Conservation (phyloP, 805 yeast genomes). For the Schwanniomyces polymorphus region DNA sequence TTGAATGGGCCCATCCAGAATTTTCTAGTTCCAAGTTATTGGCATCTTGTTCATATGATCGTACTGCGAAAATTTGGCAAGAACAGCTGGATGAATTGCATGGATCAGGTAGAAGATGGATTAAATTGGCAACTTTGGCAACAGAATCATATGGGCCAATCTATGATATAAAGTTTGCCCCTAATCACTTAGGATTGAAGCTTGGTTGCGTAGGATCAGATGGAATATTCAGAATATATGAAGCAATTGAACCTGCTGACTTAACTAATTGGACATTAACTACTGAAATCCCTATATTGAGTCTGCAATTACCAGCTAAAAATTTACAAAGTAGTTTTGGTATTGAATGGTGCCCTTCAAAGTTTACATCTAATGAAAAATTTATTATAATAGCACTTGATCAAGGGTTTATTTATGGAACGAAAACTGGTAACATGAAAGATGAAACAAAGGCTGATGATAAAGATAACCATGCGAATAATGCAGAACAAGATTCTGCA, state of each 20-base stretch:
- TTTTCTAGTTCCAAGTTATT: slow-evolving; percentile 71
- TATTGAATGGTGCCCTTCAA: slow-evolving; percentile 87
- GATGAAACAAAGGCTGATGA: slow-evolving; percentile 4
- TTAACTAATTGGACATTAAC: slow-evolving; percentile 78
- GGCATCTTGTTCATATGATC: slow-evolving; percentile 87
- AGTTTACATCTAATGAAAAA: slow-evolving; percentile 71
- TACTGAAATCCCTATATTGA: slow-evolving; percentile 66
- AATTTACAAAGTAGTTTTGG: slow-evolving; percentile 84
- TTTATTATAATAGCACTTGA: slow-evolving; percentile 83
- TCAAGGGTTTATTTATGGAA: slow-evolving; percentile 74
- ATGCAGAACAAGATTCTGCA: slow-evolving; percentile 24
- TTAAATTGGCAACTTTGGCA: slow-evolving; percentile 68
- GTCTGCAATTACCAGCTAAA: slow-evolving; percentile 67
- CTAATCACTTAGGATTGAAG: slow-evolving; percentile 76
- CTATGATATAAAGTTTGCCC: slow-evolving; percentile 88
- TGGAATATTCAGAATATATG: slow-evolving; percentile 82
- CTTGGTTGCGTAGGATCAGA: slow-evolving; percentile 88
- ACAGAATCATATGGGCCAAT: slow-evolving; percentile 83
- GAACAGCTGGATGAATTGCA: slow-evolving; percentile 77
- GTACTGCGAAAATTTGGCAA: slow-evolving; percentile 88
- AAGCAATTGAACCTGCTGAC: slow-evolving; percentile 88
- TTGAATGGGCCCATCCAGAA: slow-evolving; percentile 95
- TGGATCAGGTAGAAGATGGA: slow-evolving; percentile 85
- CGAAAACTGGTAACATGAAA: slow-evolving; percentile 7
- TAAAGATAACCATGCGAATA: slow-evolving; percentile 9